phyloP scores from a whole-genome alignment of 2,329 filamentous ascomycete genomes.

The Fusarium sp. region DNA sequence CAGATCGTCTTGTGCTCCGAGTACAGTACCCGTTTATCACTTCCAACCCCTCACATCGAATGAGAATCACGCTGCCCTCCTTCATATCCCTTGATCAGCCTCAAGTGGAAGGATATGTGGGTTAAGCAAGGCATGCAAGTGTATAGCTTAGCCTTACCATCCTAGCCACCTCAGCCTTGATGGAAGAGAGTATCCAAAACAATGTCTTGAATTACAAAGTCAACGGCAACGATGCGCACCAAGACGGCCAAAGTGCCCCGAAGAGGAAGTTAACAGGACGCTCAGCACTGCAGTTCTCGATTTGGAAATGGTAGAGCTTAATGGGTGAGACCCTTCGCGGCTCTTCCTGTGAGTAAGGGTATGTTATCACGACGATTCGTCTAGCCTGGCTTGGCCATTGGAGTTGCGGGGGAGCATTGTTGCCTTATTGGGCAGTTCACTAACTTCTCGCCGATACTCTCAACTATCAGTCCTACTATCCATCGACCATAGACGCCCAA shows the following conservation, averaged over 20 bases:
- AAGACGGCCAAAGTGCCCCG: conserved; percentile 33
- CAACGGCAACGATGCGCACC: conserved; percentile 19
- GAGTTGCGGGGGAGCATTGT: conserved; percentile 16
- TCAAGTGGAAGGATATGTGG: neutral
- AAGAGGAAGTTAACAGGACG: conserved; percentile 38
- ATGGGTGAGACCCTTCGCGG: conserved; percentile 17
- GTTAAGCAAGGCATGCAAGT: conserved; percentile 4
- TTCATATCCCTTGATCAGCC: neutral
- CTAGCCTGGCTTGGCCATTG: conserved; percentile 2
- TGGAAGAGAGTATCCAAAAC: neutral
- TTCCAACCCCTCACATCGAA: conserved; percentile 14
- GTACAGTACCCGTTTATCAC: neutral
- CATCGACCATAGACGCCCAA: conserved; percentile 1
- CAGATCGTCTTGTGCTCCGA: neutral
- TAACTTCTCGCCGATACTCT: neutral
- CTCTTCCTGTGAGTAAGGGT: conserved; percentile 18
- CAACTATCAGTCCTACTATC: neutral
- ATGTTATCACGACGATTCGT: conserved; percentile 14
- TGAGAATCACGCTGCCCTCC: conserved; percentile 31
- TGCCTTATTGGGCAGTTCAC: conserved; percentile 13
- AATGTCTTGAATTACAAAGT: neutral
- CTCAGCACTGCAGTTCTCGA: conserved; percentile 8
- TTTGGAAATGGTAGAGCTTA: neutral
- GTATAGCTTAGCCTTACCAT: neutral
- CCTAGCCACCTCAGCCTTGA: conserved; percentile 1